Evolutionary conservation across 2,329 filamentous ascomycete genomes (phyloP), one percentile per base, ranked within the genome.

Genomic region (Neopestalotiopsis clavispora): DNA sequence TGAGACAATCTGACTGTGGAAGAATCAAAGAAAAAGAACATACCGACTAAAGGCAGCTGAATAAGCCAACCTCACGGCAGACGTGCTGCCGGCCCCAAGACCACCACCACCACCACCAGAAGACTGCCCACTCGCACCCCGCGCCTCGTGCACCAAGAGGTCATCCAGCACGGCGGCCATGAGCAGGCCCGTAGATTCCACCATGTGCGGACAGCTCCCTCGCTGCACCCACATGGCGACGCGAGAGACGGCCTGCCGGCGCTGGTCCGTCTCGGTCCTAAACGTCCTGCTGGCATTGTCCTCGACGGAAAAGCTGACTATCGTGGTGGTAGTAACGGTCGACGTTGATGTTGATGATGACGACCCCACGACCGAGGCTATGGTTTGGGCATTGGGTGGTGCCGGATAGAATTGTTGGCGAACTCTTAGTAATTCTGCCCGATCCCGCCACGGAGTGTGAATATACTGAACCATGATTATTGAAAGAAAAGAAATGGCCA

Each of bases 101-200:
- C 13, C 6, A 32, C 57, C 57, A 10, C 6, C 57, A 10, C 6
- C 6, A 28, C 23, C 23, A 28, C 23, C 23, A 28, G 23, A 28
- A 28, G 23, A 28, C 23, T 28, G 23, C 23, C 23, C 23, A 38
- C 34, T 38, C 34, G 34, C 34, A 17, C 57, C 30, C 57, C 57
- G 57, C 66, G 73, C 73, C 73, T 77, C 76, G 56, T 76, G 77
- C n/a, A 52, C 45, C 45, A 52, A 23, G 70, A 84, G 83, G 80
- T 94, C 92, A 75, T 89, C 88, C 65, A 94, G 81, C 23, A 91
- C 82, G 34, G 92, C 92, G 70, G 92, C 89, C 72, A 89, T 88
- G 69, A 96, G 83, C 71, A 94, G 86, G 2, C 91, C 91, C 57
- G 93, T 95, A 45, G 91, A 92, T 80, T 95, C 93, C 67, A 95